A percentile compares a stretch with the other conserved stretches of the same genome.
Conservation (phyloP, 2,329 filamentous ascomycete genomes). For the Venturiaceae sp. region DNA sequence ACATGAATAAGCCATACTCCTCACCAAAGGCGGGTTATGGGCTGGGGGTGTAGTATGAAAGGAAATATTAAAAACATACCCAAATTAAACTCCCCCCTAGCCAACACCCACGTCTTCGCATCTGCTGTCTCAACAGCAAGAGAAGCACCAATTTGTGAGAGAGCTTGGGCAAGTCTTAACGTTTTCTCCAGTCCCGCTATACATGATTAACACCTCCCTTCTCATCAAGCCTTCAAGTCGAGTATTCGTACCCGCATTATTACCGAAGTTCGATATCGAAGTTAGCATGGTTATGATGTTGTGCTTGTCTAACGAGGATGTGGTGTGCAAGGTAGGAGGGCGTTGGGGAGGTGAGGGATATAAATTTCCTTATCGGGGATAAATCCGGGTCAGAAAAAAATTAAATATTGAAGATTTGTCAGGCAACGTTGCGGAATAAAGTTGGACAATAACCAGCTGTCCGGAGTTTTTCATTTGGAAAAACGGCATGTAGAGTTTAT, state of each 20-base stretch:
- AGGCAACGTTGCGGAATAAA: no score
- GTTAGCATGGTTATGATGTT: background rate
- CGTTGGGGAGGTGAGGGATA: background rate
- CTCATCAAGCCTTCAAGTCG: background rate
- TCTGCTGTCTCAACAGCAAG: background rate
- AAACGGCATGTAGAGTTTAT: no score
- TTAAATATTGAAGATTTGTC: background rate
- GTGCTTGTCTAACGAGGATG: background rate
- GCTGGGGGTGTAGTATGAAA: background rate
- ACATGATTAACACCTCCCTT: no score
- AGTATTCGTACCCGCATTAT: slow-evolving; percentile 6
- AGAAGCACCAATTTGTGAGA: background rate
- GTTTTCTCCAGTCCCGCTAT: slow-evolving; percentile 5
- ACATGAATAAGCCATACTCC: background rate
- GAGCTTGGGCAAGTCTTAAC: slow-evolving; percentile 1
- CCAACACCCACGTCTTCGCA: background rate
- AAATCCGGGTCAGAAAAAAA: background rate
- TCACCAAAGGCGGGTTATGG: background rate
- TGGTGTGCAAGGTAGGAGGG: background rate
- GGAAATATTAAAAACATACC: background rate
- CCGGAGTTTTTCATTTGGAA: no score
- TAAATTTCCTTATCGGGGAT: background rate
- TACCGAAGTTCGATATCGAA: slow-evolving; percentile 5
- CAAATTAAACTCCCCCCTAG: background rate
- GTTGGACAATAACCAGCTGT: no score